These are phyloP conservation scores for Achaetomiella virescens DNA, from an alignment of 495 filamentous ascomycete species.

Conservation along the genomic window DNA sequence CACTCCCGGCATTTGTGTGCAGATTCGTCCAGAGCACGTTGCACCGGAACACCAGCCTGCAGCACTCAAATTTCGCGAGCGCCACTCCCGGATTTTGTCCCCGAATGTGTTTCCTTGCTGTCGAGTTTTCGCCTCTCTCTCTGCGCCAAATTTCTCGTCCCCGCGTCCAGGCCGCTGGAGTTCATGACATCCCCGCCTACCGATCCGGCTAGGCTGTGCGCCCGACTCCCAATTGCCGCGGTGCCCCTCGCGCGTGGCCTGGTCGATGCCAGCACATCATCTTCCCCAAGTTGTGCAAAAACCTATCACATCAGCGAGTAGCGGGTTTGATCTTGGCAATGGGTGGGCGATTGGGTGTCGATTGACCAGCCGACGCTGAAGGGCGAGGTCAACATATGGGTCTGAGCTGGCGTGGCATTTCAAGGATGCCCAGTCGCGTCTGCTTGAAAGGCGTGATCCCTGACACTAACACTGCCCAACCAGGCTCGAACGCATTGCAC, in stretches of 20 bases:
- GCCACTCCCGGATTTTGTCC: neutral
- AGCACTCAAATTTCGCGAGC: conserved; percentile 4
- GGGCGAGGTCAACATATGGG: neutral
- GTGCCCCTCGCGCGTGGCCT: conserved; percentile 3
- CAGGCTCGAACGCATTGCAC: conserved; percentile 13
- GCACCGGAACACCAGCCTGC: neutral
- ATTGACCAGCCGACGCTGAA: conserved; percentile 11
- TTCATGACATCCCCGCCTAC: neutral
- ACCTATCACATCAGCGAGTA: conserved; percentile 1
- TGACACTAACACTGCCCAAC: conserved; percentile 10
- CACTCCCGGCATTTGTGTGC: conserved; percentile 4
- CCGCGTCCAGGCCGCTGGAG: no score
- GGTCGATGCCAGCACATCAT: conserved; percentile 22
- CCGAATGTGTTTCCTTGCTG: no score
- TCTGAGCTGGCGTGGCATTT: conserved; percentile 15
- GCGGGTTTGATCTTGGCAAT: conserved; percentile 6
- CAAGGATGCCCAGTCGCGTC: conserved; percentile 9
- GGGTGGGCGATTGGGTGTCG: conserved; percentile 9
- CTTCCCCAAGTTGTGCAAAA: conserved; percentile 10
- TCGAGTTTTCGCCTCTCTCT: no score
- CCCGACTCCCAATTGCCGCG: neutral
- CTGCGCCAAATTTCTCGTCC: no score
- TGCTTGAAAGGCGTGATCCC: conserved; percentile 1
- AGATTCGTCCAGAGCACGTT: neutral
- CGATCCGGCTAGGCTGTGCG: neutral